phyloP scores from a whole-genome alignment of 1,284 basidiomycete species.

The Ceratobasidium sp. region DNA sequence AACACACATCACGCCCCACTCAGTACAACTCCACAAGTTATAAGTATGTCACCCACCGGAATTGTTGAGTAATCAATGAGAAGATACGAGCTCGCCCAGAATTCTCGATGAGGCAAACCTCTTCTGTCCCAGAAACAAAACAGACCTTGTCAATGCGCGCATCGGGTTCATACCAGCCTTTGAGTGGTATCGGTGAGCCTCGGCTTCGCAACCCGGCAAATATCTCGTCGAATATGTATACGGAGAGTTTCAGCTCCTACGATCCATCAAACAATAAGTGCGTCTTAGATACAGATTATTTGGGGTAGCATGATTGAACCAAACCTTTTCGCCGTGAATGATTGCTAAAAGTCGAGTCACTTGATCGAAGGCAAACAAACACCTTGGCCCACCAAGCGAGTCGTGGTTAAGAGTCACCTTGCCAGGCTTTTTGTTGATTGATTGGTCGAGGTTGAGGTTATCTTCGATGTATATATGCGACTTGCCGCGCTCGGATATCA shows the following conservation, averaged over 20 bases:
- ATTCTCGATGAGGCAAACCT: constrained; percentile 46
- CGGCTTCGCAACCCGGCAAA: constrained; percentile 31
- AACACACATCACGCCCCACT: background rate
- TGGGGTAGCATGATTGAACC: background rate
- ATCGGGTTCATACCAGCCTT: constrained; percentile 30
- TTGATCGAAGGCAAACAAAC: constrained; percentile 37
- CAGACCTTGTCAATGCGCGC: constrained; percentile 24
- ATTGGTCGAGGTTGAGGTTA: constrained; percentile 20
- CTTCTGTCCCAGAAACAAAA: constrained; percentile 42
- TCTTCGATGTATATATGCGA: constrained; percentile 40
- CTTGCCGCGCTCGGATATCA: constrained; percentile 26
- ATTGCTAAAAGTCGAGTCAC: constrained; percentile 31
- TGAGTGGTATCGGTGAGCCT: constrained; percentile 33
- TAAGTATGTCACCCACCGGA: constrained; percentile 59
- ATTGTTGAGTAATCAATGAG: constrained; percentile 55
- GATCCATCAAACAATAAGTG: too few species aligned
- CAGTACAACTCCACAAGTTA: background rate
- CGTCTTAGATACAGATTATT: background rate
- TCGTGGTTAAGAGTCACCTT: constrained; percentile 35
- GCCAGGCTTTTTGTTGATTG: constrained; percentile 25
- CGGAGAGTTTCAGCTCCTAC: constrained; percentile 33
- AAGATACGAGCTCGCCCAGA: constrained; percentile 47
- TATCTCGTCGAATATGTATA: constrained; percentile 45
- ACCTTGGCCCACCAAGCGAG: constrained; percentile 20
- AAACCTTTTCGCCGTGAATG: constrained; percentile 25